Evolutionary conservation across 805 yeast species (phyloP).

Genomic region (Hanseniaspora thailandica): DNA sequence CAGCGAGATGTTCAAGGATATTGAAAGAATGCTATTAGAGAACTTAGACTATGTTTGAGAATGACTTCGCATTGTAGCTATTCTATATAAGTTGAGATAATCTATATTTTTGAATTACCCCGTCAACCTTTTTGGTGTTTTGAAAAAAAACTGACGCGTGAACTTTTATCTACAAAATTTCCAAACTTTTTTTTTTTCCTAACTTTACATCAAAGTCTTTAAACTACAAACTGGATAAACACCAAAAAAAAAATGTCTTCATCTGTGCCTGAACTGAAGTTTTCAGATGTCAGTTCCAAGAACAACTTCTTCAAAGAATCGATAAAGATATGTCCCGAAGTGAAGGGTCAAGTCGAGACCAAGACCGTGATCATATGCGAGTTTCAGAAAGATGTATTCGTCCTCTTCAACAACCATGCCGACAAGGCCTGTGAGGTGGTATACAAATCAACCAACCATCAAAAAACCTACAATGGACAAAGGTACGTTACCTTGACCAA

Average conservation of each 20-base stretch:
- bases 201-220: too few species aligned
- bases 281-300: conserved; percentile 42
- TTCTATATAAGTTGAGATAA: conserved; percentile 1
- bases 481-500: conserved; percentile 63
- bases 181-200: not conserved
- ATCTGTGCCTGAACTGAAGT: conserved; percentile 46
- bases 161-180: not conserved
- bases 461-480: conserved; percentile 10
- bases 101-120: not conserved
- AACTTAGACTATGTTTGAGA: not conserved
- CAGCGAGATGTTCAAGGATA: conserved; percentile 14
- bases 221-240: too few species aligned
- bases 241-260: conserved; percentile 23
- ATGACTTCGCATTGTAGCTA: too few species aligned
- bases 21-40: conserved; percentile 15
- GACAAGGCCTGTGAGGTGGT: conserved; percentile 31
- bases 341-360: not conserved
- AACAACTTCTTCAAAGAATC: conserved; percentile 36
- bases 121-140: not conserved
- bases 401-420: not conserved
- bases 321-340: conserved; percentile 22
- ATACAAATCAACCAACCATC: conserved; percentile 53
- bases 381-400: conserved; percentile 3
- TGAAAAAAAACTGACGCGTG: not conserved
- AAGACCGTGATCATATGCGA: not conserved